Evolutionary conservation across 192 early-diverging fungal species (phyloP), one percentile per base, ranked within the genome.

Genomic region (Polychytrium aggregatum): DNA sequence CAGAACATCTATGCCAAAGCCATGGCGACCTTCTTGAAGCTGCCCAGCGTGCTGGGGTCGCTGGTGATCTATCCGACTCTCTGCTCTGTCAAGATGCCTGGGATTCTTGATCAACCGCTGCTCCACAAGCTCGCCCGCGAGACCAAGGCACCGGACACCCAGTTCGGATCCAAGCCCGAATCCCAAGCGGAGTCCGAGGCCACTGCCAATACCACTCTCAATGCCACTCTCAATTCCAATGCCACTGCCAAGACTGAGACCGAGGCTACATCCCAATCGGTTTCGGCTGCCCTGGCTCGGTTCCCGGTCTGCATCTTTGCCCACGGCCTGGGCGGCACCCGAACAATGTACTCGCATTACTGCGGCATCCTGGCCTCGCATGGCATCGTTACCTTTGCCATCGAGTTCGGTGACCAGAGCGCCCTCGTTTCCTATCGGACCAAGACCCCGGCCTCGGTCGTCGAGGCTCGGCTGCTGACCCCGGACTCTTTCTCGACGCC

Each of bases 301-400:
- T n/a, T n/a, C n/a, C n/a, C n/a, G n/a, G n/a, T n/a, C n/a, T n/a
- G n/a, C n/a, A n/a, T 68, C 21, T 72, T 72, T 30, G 59, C 56
- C 16, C 71, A 73, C 38, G 71, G 71, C 18, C 51, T 73, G 10
- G 71, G 55, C 24, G 71, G 71, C 5, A 73, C 50, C 40, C 46
- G 60, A 14, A 71, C 69, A 21, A 67, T 61, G 14, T 73, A 73
- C 41, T 60, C 60, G 1, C 30, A 38, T 18, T 36, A 60, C 30
- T 57, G 59, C 36, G 57, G 64, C 9, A 55, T 51, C 37, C 37
- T 65, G 29, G 68, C 68, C 1, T 44, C 53, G 17, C 41, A 56
- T 3, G 68, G 68, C 8, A 60, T 60, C 29, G 41, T 71, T 11
- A 64, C 64, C 11, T 47, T 47, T 9, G 46, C 58, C 0, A 47